phyloP scores from a whole-genome alignment of 495 filamentous ascomycete species.

The Penicillium riverlandense region DNA sequence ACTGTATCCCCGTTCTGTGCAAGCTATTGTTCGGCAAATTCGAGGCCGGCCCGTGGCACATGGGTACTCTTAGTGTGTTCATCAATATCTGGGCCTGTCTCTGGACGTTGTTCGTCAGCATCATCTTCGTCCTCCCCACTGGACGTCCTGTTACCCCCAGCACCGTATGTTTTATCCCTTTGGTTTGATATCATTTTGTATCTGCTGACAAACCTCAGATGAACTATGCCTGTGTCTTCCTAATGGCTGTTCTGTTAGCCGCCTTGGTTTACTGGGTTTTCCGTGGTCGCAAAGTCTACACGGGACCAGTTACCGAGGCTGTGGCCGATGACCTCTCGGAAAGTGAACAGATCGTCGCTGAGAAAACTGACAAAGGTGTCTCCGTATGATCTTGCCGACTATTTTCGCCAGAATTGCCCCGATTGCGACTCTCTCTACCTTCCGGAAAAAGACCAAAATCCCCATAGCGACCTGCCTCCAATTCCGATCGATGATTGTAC shows the following conservation, averaged over 20 bases:
- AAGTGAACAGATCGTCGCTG: constrained; percentile 1
- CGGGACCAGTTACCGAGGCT: constrained; percentile 11
- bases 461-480: no score
- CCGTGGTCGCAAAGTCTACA: constrained; percentile 13
- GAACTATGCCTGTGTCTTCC: not conserved
- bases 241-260: constrained; percentile 5
- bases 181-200: no score
- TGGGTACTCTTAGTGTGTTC: constrained; percentile 37
- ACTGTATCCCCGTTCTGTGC: constrained; percentile 55
- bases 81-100: constrained; percentile 48
- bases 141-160: not conserved
- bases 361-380: constrained; percentile 5
- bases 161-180: no score
- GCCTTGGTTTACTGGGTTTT: constrained; percentile 11
- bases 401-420: no score
- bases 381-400: not conserved
- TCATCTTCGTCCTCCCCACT: constrained; percentile 57
- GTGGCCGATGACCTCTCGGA: constrained; percentile 10
- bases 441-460: no score
- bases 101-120: constrained; percentile 54
- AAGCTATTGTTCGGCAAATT: constrained; percentile 52
- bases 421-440: no score
- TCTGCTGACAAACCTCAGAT: no score
- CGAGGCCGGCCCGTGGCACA: constrained; percentile 52
- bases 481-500: no score